phyloP scores from a whole-genome alignment of 1,284 basidiomycete genomes.

The Sutorius eximius region DNA sequence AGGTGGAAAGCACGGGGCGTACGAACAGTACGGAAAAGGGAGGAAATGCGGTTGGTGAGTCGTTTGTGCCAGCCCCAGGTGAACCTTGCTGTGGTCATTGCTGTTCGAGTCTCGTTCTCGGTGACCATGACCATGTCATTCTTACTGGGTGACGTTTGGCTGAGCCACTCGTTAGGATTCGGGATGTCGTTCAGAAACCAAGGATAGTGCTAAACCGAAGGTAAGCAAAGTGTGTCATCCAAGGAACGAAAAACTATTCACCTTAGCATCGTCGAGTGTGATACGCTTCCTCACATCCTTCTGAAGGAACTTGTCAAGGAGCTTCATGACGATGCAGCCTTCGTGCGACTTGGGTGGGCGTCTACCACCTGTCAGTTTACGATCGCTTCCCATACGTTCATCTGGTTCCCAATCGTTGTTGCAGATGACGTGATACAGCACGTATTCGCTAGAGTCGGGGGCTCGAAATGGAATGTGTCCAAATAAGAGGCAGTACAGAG shows the following conservation, averaged over 20 bases:
- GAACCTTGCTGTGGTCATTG: conserved; percentile 64
- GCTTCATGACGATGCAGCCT: conserved; percentile 63
- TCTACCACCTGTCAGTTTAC: conserved; percentile 61
- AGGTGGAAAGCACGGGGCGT: conserved; percentile 41
- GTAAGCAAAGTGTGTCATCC: conserved; percentile 10
- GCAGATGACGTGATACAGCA: conserved; percentile 84
- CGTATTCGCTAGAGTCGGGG: conserved; percentile 62
- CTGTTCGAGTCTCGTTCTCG: conserved; percentile 78
- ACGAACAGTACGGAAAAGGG: conserved; percentile 46
- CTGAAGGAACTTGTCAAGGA: conserved; percentile 78
- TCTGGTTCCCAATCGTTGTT: conserved; percentile 76
- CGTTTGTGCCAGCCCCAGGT: conserved; percentile 52
- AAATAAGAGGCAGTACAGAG: conserved; percentile 93
- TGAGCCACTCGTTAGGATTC: conserved; percentile 77
- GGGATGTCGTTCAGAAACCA: conserved; percentile 82
- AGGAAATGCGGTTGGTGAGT: conserved; percentile 44
- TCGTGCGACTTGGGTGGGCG: conserved; percentile 45
- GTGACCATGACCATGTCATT: conserved; percentile 68
- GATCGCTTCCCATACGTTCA: conserved; percentile 74
- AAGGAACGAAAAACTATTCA: conserved; percentile 39
- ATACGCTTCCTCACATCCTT: conserved; percentile 84
- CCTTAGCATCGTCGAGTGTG: conserved; percentile 84
- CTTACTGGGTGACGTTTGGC: conserved; percentile 66
- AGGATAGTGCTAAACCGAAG: conserved; percentile 47
- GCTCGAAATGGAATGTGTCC: conserved; percentile 75